Evolutionary conservation across 2,329 filamentous ascomycete species (phyloP).

Genomic region (Aspergillus hortae): DNA sequence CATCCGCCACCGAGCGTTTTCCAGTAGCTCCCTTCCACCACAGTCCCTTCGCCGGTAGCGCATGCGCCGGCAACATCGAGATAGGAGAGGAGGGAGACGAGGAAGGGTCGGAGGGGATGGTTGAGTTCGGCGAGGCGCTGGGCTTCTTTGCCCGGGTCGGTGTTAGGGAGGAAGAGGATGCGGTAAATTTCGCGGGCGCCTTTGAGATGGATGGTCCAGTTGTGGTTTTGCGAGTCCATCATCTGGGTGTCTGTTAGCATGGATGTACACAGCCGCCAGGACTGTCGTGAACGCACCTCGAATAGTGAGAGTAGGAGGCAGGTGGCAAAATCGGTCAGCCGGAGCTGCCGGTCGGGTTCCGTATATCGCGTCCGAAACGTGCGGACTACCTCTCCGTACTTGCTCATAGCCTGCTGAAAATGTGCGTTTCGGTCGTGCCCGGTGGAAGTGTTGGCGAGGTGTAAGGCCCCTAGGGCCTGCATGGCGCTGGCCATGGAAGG

Average conservation of each 20-base stretch:
- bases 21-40: constrained; percentile 39
- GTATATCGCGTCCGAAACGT: constrained; percentile 27
- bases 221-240: constrained; percentile 37
- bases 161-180: constrained; percentile 26
- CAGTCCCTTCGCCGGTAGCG: constrained; percentile 34
- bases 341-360: constrained; percentile 20
- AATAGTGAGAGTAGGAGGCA: constrained; percentile 33
- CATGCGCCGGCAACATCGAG: constrained; percentile 40
- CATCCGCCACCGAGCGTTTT: constrained; percentile 35
- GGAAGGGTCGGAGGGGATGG: constrained; percentile 33
- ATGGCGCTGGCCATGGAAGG: constrained; percentile 36
- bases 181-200: constrained; percentile 39
- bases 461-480: constrained; percentile 39
- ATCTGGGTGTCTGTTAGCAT: constrained; percentile 19
- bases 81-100: constrained; percentile 39
- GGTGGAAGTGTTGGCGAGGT: constrained; percentile 37
- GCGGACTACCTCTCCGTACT: constrained; percentile 37
- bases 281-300: constrained; percentile 22
- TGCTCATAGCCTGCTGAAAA: constrained; percentile 36
- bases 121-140: constrained; percentile 28
- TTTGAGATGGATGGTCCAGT: constrained; percentile 38
- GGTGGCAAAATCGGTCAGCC: constrained; percentile 31
- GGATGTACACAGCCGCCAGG: too few species aligned
- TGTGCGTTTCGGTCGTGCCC: constrained; percentile 30
- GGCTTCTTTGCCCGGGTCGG: constrained; percentile 22